A percentile compares a stretch with the other conserved stretches of the same genome.
These are phyloP conservation scores for Plantago coronopus DNA, from an alignment of 305 asterid species.

Conservation along the genomic window DNA sequence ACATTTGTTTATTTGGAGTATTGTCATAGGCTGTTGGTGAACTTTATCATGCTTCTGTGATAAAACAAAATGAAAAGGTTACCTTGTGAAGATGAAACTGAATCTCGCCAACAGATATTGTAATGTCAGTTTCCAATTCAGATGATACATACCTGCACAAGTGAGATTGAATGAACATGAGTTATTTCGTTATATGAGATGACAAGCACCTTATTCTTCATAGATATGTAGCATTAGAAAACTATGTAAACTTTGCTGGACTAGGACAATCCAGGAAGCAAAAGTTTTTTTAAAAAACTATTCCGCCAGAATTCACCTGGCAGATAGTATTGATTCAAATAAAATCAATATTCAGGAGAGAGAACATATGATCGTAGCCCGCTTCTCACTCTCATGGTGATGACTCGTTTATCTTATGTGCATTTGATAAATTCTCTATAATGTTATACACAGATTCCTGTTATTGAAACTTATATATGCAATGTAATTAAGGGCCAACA, in stretches of 20 bases:
- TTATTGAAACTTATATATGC: neutral
- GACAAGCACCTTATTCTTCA: neutral
- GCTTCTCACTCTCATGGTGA: too few relatives aligned
- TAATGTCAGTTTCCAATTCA: conserved; percentile 72
- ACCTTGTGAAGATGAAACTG: conserved; percentile 92
- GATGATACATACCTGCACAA: conserved; percentile 60
- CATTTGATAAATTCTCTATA: neutral
- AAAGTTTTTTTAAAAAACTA: too few relatives aligned
- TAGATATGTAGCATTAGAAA: neutral
- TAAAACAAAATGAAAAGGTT: conserved; percentile 20
- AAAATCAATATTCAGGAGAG: too few relatives aligned
- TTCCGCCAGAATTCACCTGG: too few relatives aligned
- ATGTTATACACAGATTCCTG: neutral
- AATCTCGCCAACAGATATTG: conserved; percentile 51
- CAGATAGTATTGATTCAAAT: too few relatives aligned
- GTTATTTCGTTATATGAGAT: neutral
- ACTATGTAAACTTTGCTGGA: too few relatives aligned
- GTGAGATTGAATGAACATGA: conserved; percentile 1
- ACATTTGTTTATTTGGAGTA: conserved; percentile 1
- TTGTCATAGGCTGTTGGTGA: neutral
- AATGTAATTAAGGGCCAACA: neutral
- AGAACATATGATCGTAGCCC: too few relatives aligned
- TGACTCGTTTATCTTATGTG: neutral
- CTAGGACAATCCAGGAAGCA: too few relatives aligned
- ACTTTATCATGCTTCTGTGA: neutral